Conservation (phyloP, 495 filamentous ascomycete genomes). For the Patellaria atrata region DNA sequence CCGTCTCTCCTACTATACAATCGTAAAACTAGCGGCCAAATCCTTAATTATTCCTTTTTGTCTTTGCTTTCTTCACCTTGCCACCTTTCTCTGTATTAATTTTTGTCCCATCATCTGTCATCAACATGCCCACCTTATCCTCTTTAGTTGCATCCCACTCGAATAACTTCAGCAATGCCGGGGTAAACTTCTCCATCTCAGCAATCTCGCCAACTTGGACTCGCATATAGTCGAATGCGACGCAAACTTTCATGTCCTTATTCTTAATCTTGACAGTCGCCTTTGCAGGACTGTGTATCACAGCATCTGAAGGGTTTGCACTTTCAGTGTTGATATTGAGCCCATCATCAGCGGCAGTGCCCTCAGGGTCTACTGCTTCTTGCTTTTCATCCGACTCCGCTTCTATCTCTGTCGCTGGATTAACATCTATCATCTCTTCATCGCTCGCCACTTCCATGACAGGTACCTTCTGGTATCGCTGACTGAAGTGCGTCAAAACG, state of each 20-base stretch:
- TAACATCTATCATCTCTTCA: slow-evolving; percentile 19
- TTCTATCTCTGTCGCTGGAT: not conserved
- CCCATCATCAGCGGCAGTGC: not conserved
- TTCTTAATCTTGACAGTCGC: slow-evolving; percentile 4
- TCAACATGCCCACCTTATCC: slow-evolving; percentile 12
- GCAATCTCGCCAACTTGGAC: slow-evolving; percentile 69
- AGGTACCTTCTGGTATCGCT: slow-evolving; percentile 84
- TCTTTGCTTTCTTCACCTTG: slow-evolving; percentile 17
- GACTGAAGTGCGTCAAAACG: slow-evolving; percentile 84
- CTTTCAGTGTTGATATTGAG: not conserved
- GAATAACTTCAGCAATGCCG: slow-evolving; percentile 56
- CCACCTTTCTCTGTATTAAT: slow-evolving; percentile 9
- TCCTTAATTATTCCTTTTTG: slow-evolving; percentile 12
- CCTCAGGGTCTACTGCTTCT: too few species aligned
- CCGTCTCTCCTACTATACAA: too few species aligned
- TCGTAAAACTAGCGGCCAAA: too few species aligned
- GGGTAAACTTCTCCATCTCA: slow-evolving; percentile 56
- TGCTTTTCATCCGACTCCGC: not conserved
- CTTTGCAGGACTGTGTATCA: not conserved
- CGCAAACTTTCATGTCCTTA: slow-evolving; percentile 43
- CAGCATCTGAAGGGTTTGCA: not conserved
- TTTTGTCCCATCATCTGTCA: slow-evolving; percentile 12
- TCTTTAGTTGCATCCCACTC: slow-evolving; percentile 26
- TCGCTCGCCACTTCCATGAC: slow-evolving; percentile 31
- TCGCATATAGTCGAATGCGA: slow-evolving; percentile 86